Evolutionary conservation across 106 monocot genomes (phyloP).

Genomic region (Allium cepa): DNA sequence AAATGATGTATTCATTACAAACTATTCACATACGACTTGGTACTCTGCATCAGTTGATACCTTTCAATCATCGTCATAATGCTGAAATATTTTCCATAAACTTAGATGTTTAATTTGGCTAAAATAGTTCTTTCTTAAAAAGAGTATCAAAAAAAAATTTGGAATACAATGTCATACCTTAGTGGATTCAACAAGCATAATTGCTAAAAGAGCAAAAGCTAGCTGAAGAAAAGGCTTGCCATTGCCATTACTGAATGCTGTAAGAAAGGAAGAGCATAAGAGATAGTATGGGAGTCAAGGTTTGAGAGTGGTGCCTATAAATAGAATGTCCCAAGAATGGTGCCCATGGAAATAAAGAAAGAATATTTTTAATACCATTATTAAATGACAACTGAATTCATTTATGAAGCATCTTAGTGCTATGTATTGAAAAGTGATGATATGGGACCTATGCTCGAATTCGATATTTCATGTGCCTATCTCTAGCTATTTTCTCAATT

Average conservation of each 20-base stretch:
- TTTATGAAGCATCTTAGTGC: no score
- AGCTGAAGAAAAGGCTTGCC: conserved; percentile 34
- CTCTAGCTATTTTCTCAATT: no score
- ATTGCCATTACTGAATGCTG: conserved; percentile 20
- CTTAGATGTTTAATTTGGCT: not conserved
- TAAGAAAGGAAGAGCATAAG: not conserved
- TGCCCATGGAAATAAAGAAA: not conserved
- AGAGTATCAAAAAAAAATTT: no score
- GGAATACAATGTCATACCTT: conserved; percentile 14
- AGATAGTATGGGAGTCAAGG: not conserved
- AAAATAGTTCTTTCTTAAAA: not conserved
- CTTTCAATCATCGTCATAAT: not conserved
- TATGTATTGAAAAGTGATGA: no score
- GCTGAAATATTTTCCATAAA: no score
- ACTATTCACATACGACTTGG: not conserved
- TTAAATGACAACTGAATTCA: no score
- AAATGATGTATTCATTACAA: not conserved
- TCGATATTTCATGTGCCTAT: no score
- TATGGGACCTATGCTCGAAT: no score
- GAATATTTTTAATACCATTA: not conserved
- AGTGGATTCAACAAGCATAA: conserved; percentile 34
- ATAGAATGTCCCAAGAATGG: not conserved
- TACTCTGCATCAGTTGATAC: no score
- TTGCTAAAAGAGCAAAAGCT: conserved; percentile 33
- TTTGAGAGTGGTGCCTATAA: conserved; percentile 11